Evolutionary conservation across 768 basidiomycete species (phyloP).

Genomic region (Chalciporus chontae): DNA sequence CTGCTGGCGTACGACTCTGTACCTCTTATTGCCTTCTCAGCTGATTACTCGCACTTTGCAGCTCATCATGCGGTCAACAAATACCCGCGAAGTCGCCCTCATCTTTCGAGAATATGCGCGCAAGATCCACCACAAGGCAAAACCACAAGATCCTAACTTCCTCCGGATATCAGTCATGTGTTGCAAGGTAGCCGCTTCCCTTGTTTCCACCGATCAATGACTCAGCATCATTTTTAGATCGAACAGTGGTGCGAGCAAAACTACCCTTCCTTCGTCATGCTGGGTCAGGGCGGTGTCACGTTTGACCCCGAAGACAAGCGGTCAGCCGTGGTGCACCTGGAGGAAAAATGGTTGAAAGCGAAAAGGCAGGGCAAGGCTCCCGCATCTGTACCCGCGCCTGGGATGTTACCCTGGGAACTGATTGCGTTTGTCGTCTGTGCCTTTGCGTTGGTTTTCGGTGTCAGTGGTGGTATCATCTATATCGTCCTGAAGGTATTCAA

Average conservation of each 20-base stretch:
- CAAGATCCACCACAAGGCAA: slow-evolving; percentile 76
- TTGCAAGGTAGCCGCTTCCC: slow-evolving; percentile 55
- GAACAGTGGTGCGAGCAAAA: slow-evolving; percentile 93
- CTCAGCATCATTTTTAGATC: slow-evolving; percentile 47
- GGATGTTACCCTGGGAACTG: slow-evolving; percentile 30
- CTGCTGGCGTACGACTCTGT: slow-evolving; percentile 60
- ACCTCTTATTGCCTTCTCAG: background rate
- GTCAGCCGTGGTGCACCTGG: slow-evolving; percentile 42
- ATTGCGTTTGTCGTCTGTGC: slow-evolving; percentile 27
- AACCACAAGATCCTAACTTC: slow-evolving; percentile 83
- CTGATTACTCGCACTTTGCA: slow-evolving; percentile 26
- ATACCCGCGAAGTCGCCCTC: slow-evolving; percentile 85
- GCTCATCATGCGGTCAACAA: slow-evolving; percentile 91
- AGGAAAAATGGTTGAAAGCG: slow-evolving; percentile 41
- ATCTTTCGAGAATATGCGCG: slow-evolving; percentile 83
- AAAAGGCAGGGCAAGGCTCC: slow-evolving; percentile 11
- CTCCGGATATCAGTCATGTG: slow-evolving; percentile 79
- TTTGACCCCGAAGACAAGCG: slow-evolving; percentile 57
- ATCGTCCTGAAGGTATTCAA: slow-evolving; percentile 20
- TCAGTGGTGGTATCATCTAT: slow-evolving; percentile 25
- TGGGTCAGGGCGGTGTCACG: slow-evolving; percentile 21
- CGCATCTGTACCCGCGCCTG: slow-evolving; percentile 3
- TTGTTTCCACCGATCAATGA: slow-evolving; percentile 6
- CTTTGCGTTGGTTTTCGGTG: slow-evolving; percentile 24
- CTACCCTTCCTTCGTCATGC: slow-evolving; percentile 83